Conservation (phyloP, 352 stramenopile genomes). For the Phytophthora sansomeana region DNA sequence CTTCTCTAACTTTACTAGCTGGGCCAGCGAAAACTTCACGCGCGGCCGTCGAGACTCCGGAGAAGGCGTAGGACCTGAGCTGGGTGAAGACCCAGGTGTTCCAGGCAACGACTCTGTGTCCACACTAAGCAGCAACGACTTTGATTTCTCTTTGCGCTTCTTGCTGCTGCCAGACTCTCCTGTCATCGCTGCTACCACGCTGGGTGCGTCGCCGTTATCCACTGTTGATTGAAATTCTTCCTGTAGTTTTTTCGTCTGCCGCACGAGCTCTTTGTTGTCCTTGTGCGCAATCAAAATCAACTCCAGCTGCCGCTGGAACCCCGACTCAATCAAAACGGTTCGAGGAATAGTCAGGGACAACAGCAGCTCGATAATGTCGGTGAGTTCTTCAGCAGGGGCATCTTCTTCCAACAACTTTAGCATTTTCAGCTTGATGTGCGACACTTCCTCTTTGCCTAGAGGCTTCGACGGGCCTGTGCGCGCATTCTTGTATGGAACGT, state of each 20-base stretch:
- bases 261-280: slow-evolving; percentile 89
- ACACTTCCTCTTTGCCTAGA: slow-evolving; percentile 83
- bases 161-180: slow-evolving; percentile 34
- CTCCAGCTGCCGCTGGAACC: slow-evolving; percentile 77
- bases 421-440: slow-evolving; percentile 88
- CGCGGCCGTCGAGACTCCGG: slow-evolving; percentile 70
- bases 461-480: slow-evolving; percentile 77
- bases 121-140: slow-evolving; percentile 56
- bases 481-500: slow-evolving; percentile 84
- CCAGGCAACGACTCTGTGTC: slow-evolving; percentile 65
- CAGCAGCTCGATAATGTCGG: slow-evolving; percentile 84
- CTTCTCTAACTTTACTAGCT: slow-evolving; percentile 83
- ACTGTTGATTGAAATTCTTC: slow-evolving; percentile 85
- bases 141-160: slow-evolving; percentile 59
- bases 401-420: slow-evolving; percentile 87
- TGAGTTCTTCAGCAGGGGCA: slow-evolving; percentile 77
- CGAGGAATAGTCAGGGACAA: slow-evolving; percentile 81
- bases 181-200: slow-evolving; percentile 36
- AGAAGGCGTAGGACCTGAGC: slow-evolving; percentile 70
- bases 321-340: slow-evolving; percentile 79
- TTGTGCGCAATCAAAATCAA: slow-evolving; percentile 83
- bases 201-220: slow-evolving; percentile 50
- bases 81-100: slow-evolving; percentile 61
- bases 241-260: slow-evolving; percentile 80
- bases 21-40: slow-evolving; percentile 81